Conservation (phyloP, 148 eudicot genomes). For the Simmondsia chinensis region DNA sequence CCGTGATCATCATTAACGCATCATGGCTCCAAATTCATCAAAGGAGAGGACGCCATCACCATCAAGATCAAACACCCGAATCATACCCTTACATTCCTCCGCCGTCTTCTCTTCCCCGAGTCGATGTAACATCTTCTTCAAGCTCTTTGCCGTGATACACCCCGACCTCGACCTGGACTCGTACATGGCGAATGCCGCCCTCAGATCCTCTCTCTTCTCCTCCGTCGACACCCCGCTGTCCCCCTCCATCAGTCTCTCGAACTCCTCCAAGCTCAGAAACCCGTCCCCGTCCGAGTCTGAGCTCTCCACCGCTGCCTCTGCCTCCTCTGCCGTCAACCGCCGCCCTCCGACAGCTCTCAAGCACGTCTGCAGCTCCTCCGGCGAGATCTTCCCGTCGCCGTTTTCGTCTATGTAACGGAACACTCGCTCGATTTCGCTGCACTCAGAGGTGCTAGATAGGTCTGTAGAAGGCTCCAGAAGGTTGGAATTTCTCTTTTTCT, state of each 20-base stretch:
- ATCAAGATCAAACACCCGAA: conserved; percentile 25
- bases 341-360: conserved; percentile 16
- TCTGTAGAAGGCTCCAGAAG: too few species aligned
- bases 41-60: conserved; percentile 48
- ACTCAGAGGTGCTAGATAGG: too few species aligned
- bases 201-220: conserved; percentile 25
- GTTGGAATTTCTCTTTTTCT: too few species aligned
- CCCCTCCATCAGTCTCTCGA: conserved; percentile 17
- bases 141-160: conserved; percentile 38
- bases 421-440: conserved; percentile 10
- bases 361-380: conserved; percentile 20
- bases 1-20: conserved; percentile 15
- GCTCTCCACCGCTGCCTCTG: conserved; percentile 25
- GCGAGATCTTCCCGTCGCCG: conserved; percentile 30
- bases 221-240: conserved; percentile 15
- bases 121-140: conserved; percentile 34
- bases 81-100: conserved; percentile 32
- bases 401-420: conserved; percentile 25
- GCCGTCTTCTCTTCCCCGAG: conserved; percentile 22
- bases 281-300: conserved; percentile 41
- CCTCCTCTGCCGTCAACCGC: conserved; percentile 28
- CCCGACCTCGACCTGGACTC: conserved; percentile 16
- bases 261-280: conserved; percentile 20
- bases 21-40: conserved; percentile 41
- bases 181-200: conserved; percentile 39